Percentiles rank a stretch among this genome's conserved stretches.
Conservation (phyloP, 163 green algal genomes). For the Scenedesmus sp. region DNA sequence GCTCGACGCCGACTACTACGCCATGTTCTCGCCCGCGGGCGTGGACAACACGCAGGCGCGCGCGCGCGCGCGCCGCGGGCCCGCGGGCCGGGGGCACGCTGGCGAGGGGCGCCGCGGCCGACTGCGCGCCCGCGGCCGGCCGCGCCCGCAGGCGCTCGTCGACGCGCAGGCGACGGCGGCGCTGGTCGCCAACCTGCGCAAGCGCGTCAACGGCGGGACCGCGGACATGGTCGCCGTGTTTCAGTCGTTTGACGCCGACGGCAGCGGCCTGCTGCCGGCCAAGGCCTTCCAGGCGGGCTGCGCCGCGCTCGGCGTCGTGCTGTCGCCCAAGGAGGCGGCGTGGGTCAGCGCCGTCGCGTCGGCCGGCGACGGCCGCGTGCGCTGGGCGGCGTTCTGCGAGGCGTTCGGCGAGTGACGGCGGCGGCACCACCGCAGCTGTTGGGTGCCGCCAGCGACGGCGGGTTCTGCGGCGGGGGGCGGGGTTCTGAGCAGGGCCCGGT, state of each 20-base stretch:
- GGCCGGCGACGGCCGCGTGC: slow-evolving; percentile 3
- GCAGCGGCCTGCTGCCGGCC: slow-evolving; percentile 19
- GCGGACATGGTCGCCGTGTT: slow-evolving; percentile 42
- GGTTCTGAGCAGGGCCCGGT: no score
- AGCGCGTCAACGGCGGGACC: slow-evolving; percentile 41
- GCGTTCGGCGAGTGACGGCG: slow-evolving; percentile 3
- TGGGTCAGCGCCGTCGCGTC: slow-evolving; percentile 30
- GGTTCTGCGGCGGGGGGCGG: no score
- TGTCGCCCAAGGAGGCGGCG: slow-evolving; percentile 57
- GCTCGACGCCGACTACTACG: slow-evolving; percentile 53
- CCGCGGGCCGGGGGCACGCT: no score
- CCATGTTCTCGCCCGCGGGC: slow-evolving; percentile 39
- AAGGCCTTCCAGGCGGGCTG: slow-evolving; percentile 56
- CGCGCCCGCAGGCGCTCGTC: slow-evolving; percentile 39
- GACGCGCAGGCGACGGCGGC: slow-evolving; percentile 30
- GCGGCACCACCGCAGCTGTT: no score
- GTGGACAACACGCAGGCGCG: slow-evolving; percentile 38
- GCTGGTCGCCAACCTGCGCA: slow-evolving; percentile 39
- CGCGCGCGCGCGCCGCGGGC: no score
- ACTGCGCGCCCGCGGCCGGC: no score
- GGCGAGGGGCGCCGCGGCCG: slow-evolving; percentile 13
- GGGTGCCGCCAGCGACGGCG: no score
- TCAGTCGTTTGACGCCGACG: slow-evolving; percentile 22
- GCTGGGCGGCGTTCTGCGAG: slow-evolving; percentile 37
- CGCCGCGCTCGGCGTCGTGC: slow-evolving; percentile 64